Base-by-base conservation (phyloP, 1,284 basidiomycete genomes). In the Trichosporon coremiiforme region DNA sequence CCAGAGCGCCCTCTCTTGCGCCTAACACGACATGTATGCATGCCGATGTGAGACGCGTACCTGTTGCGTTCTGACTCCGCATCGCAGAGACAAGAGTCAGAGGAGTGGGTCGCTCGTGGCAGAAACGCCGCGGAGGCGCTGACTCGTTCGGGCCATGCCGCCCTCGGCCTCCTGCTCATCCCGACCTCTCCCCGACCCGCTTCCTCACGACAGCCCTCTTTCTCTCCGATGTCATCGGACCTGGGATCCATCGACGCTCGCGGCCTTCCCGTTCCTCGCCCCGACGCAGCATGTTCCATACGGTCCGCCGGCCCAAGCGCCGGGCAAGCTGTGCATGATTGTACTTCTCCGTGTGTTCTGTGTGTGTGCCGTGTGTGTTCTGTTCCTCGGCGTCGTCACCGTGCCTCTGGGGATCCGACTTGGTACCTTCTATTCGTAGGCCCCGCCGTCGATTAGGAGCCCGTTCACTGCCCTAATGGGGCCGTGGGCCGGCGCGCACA, bases 81-180 rank as follows among this genome's bases (percentile, higher is more conserved):
- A 20, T 22, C 36, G 50, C 5, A 25, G 2, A 10, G 25, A 50
- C 47, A 13, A 13, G 47, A 10, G 50, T 25, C 20, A 25, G 50
- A 4, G 50, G 22, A 53, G 20, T 22, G 20, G 20, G 9, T 45
- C 41, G 41, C 41, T 45, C 15, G 50, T 53, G 50, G 50, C 50
- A 53, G 50, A 53, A 53, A 53, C 50, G 50, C 50, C 50, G 22
- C 50, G 50, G 22, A 17, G 22, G 20, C 50, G n/a, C 50, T 53
- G 50, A 53, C 50, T 53, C 50, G 50, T 53, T 25, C 50, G 50
- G 50, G n/a, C 50, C n/a, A 25, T 22, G 22, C 25, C 50, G 50
- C 22, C 50, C 10, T 53, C 22, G 41, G 5, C 17, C 50, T 12
- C 50, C 50, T 53, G 50, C n/a, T 8, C 22, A 25, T 9, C 50